Conservation (phyloP, 257 asterid species). For the Asclepias syriaca region DNA sequence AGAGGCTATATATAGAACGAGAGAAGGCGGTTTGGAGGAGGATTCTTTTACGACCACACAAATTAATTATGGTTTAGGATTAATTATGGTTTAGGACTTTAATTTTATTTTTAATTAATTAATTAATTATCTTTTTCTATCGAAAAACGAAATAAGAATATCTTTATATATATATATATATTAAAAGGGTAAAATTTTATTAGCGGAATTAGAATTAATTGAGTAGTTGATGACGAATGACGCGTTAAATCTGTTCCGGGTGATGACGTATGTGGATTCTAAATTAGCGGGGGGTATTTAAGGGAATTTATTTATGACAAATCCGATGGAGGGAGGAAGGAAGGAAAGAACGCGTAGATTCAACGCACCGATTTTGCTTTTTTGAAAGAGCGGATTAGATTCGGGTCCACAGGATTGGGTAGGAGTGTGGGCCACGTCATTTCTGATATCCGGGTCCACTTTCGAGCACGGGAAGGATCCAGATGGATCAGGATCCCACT, state of each 20-base stretch:
- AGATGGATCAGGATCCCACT: conserved; percentile 5
- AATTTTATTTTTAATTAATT: too few relatives aligned
- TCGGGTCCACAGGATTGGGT: background rate
- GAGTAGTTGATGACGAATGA: conserved; percentile 14
- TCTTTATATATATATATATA: too few relatives aligned
- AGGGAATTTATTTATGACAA: background rate
- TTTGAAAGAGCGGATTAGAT: background rate
- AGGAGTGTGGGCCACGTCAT: background rate
- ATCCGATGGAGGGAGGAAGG: background rate
- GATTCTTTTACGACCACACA: conserved; percentile 19
- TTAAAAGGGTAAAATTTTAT: too few relatives aligned
- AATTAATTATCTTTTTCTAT: too few relatives aligned
- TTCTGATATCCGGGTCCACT: background rate
- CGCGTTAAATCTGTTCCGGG: background rate
- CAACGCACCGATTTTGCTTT: conserved; percentile 28
- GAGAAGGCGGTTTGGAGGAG: conserved; percentile 18
- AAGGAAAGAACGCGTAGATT: conserved; percentile 29
- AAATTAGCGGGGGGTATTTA: background rate
- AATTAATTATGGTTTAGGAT: background rate
- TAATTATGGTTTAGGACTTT: too few relatives aligned
- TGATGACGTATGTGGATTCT: background rate
- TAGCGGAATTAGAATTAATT: too few relatives aligned
- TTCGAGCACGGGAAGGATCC: background rate
- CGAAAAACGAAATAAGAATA: too few relatives aligned
- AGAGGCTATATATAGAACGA: conserved; percentile 25